Evolutionary conservation across 345 rosid genomes (phyloP).

Genomic region (Gossypium ekmanianum): DNA sequence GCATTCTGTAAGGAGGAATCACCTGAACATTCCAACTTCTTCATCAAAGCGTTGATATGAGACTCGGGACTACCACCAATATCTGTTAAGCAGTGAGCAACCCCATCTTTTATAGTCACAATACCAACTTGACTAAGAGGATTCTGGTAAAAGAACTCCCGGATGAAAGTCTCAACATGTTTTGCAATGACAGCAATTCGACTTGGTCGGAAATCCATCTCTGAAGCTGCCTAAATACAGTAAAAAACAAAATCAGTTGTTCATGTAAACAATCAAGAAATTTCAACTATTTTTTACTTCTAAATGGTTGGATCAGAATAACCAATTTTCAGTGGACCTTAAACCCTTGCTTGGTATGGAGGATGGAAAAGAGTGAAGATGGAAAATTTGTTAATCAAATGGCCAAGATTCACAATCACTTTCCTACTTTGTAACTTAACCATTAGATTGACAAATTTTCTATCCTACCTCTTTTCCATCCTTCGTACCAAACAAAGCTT

Average conservation of each 20-base stretch:
- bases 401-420: no score
- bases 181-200: conserved; percentile 71
- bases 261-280: background rate
- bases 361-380: no score
- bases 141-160: conserved; percentile 93
- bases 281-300: background rate
- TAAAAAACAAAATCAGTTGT: background rate
- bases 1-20: conserved; percentile 89
- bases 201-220: conserved; percentile 69
- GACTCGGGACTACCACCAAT: conserved; percentile 96
- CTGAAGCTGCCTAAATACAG: conserved; percentile 71
- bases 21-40: conserved; percentile 73
- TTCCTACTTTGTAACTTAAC: no score
- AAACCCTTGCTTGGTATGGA: no score
- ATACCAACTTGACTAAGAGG: conserved; percentile 86
- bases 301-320: background rate
- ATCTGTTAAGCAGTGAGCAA: conserved; percentile 74
- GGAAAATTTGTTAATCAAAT: no score
- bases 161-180: conserved; percentile 70
- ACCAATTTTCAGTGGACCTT: background rate
- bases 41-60: conserved; percentile 79
- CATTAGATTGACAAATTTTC: no score
- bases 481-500: no score
- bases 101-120: conserved; percentile 71
- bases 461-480: no score